These are phyloP conservation scores for Zalaria sp. DNA, from an alignment of 2,329 filamentous ascomycete genomes.

Conservation along the genomic window DNA sequence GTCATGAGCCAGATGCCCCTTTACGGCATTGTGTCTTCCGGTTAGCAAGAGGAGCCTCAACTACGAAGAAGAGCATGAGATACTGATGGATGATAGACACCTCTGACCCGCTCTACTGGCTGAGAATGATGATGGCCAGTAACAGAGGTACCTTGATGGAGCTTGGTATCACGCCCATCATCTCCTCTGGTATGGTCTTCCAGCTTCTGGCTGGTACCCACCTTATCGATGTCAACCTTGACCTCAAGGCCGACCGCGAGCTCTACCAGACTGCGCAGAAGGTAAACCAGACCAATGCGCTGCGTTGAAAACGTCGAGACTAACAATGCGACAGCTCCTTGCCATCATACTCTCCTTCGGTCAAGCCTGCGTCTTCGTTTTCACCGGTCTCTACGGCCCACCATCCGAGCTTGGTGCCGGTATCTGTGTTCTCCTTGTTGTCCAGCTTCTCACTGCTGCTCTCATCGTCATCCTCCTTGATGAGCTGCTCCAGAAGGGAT, in stretches of 20 bases:
- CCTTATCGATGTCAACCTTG: slow-evolving; percentile 99
- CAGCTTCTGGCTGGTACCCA: slow-evolving; percentile 97
- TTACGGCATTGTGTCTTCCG: slow-evolving; percentile 96
- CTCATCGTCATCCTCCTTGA: slow-evolving; percentile 98
- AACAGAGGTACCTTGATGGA: slow-evolving; percentile 45
- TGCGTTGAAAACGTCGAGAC: neutral
- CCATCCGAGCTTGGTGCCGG: slow-evolving; percentile 93
- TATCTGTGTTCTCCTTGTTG: slow-evolving; percentile 94
- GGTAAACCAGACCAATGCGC: slow-evolving; percentile 11
- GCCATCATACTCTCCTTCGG: slow-evolving; percentile 96
- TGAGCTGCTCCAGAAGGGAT: slow-evolving; percentile 98
- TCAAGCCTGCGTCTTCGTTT: slow-evolving; percentile 94
- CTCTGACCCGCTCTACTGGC: slow-evolving; percentile 97
- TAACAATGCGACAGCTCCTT: slow-evolving; percentile 38
- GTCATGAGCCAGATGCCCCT: slow-evolving; percentile 99
- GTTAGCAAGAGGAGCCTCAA: slow-evolving; percentile 31
- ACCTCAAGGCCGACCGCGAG: slow-evolving; percentile 99
- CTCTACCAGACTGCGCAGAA: slow-evolving; percentile 99
- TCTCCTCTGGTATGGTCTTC: slow-evolving; percentile 99
- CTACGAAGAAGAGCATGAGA: slow-evolving; percentile 1
- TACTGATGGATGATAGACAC: slow-evolving; percentile 35
- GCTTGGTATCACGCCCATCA: slow-evolving; percentile 71
- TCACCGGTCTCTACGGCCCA: slow-evolving; percentile 94
- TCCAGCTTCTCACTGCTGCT: slow-evolving; percentile 93
- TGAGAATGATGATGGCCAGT: slow-evolving; percentile 99